Percentiles rank a stretch among this genome's conserved stretches.
Conservation (phyloP, 2,329 filamentous ascomycete genomes). For the Chaetomiaceae sp. region DNA sequence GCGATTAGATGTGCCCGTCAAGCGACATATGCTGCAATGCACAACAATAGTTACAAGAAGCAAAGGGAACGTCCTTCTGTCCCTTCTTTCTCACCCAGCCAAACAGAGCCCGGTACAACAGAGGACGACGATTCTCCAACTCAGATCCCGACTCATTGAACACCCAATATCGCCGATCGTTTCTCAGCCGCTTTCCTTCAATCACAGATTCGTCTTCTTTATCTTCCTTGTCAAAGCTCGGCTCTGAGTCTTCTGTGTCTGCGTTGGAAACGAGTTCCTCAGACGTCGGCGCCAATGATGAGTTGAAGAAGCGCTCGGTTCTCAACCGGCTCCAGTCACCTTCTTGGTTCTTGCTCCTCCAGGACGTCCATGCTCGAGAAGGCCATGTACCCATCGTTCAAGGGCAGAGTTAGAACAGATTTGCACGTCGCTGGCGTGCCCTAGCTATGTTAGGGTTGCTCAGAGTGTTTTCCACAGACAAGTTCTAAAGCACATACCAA, state of each 20-base stretch:
- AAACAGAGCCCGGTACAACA: not conserved
- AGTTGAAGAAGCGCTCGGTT: constrained; percentile 1
- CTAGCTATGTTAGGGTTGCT: no score
- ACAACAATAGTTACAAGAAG: no score
- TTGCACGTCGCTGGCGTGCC: no score
- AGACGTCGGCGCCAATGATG: not conserved
- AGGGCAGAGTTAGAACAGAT: no score
- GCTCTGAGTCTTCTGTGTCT: not conserved
- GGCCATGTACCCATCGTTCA: no score
- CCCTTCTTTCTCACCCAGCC: not conserved
- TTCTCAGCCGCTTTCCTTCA: not conserved
- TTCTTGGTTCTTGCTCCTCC: not conserved
- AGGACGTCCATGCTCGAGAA: not conserved
- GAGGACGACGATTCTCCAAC: not conserved
- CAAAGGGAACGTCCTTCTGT: no score
- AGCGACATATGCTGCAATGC: no score
- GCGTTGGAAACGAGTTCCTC: not conserved
- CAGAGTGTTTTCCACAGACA: no score
- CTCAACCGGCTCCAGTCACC: not conserved
- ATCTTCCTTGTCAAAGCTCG: not conserved
- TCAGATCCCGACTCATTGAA: not conserved
- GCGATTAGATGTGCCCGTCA: no score
- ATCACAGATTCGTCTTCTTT: not conserved
- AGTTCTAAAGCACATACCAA: no score
- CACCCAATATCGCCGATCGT: not conserved